Base-by-base conservation (phyloP, 306 rosid genomes). In the Trifolium subterraneum region DNA sequence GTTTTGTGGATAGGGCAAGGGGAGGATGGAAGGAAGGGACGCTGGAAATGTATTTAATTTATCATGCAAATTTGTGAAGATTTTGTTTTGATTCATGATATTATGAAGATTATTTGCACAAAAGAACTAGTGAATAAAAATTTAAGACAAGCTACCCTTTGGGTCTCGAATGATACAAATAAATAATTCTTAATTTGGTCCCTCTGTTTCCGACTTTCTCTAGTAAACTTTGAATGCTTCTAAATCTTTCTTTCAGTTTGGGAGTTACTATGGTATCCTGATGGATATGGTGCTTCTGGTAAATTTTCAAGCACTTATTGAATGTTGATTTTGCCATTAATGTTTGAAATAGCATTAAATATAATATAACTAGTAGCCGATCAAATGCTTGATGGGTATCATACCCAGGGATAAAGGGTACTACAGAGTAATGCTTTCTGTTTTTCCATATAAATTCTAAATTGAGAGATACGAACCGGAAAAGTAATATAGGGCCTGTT, bases 11-110 rank as follows among this genome's bases (percentile, higher is more conserved):
- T 15, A 18, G 54, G 22, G 31, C 64, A 41, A 78, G 65, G 63
- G 73, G 29, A 61, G 22, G 35, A 51, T 39, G 71, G 25, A 72
- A 19, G 29, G 8, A 8, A 54, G 29, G 14, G 70, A 64, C 68
- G 58, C 61, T 11, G 29, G 39, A 78, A 79, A 80, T 36, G 33
- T 77, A 78, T 38, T 71, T 29, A 44, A 63, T 15, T 29, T 13
- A 69, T 39, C 60, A 35, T 51, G 29, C 36, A 22, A 47, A 38
- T 50, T 41, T 55, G 33, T 54, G 68, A 69, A 69, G 64, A 47
- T 25, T 31, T 14, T 38, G 36, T 68, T 60, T 48, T 12, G 71
- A 20, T 42, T 10, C 36, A 50, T 78, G 76, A 48, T 47, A 47
- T 60, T 70, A 61, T 36, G 33, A 71, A 71, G 33, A 71, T 31